Conservation (phyloP, 116 monocot species). For the Thalassia testudinum region DNA sequence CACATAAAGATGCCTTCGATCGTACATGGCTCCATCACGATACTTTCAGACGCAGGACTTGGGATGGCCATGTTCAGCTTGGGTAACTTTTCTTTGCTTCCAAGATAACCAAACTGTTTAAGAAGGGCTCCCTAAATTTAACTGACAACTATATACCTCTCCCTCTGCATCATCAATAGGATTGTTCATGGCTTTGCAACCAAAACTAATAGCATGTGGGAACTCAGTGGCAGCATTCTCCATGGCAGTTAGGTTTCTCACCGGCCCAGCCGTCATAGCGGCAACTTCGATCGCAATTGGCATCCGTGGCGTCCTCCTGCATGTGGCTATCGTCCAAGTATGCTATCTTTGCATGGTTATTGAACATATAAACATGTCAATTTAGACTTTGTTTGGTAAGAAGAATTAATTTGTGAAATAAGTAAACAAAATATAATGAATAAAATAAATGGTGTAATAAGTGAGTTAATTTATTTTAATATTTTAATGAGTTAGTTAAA, state of each 20-base stretch:
- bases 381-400: slow-evolving; percentile 76
- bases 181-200: slow-evolving; percentile 95
- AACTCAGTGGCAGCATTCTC: slow-evolving; percentile 63
- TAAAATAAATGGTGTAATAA: too few species aligned
- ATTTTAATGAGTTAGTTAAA: too few species aligned
- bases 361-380: slow-evolving; percentile 19
- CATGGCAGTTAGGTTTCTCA: slow-evolving; percentile 76
- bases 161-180: slow-evolving; percentile 18
- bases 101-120: background rate
- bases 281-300: slow-evolving; percentile 67
- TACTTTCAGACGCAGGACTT: slow-evolving; percentile 78
- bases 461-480: too few species aligned
- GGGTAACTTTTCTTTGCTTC: slow-evolving; percentile 20
- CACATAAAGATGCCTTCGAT: slow-evolving; percentile 84
- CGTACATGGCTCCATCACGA: slow-evolving; percentile 67
- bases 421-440: slow-evolving; percentile 69
- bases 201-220: slow-evolving; percentile 88
- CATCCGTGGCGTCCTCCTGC: slow-evolving; percentile 66
- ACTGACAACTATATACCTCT: background rate
- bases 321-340: slow-evolving; percentile 70
- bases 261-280: slow-evolving; percentile 73
- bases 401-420: too few species aligned
- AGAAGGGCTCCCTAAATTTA: background rate
- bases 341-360: too few species aligned
- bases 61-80: slow-evolving; percentile 99